Evolutionary conservation across 2,329 filamentous ascomycete genomes (phyloP), one percentile per base, ranked within the genome.

Genomic region (Colletotrichum zoysiae): DNA sequence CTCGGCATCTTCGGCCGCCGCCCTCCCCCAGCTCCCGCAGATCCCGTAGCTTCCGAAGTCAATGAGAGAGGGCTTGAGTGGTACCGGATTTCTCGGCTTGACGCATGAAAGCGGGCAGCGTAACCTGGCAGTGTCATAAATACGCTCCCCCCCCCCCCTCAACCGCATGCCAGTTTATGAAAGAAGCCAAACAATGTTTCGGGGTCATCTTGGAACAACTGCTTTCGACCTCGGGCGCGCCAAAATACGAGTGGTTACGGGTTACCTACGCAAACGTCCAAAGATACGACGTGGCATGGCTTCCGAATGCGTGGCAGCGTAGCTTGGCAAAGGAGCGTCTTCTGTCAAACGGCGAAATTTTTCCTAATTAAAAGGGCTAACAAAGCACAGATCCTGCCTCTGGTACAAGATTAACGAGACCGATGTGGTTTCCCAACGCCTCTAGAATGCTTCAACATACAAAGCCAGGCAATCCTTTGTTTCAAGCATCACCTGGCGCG

Each of bases 401-500:
- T 26, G 11, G 62, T 63, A 58, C 38, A 46, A 53, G 56, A 55
- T 64, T 44, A 33, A 26, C 18, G 53, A 35, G 53, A 46, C 65
- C 59, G 18, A 38, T 58, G 48, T 56, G 59, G 46, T 65, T 70
- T 65, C 58, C 66, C 48, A 69, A 65, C 70, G 65, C 70, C 70
- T 70, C 20, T 64, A 60, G 48, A 59, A 72, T 72, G 70, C 70
- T 69, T 65, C 33, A 57, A 72, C 42, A 59, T 30, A 44, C 55
- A 65, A 59, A 60, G 40, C 48, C 26, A 16, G 23, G 16, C 5
- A 42, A 33, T 44, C 38, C 33, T 58, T 59, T 42, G 30, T 65
- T 44, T 20, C 42, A 20, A 44, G 18, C 59, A 42, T 69, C 7
- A 55, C 44, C 59, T 66, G 51, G 59, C 69, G 50, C 50, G 6